These are phyloP conservation scores for Candida frijolesensis DNA, from an alignment of 1,139 yeast species.

Conservation along the genomic window DNA sequence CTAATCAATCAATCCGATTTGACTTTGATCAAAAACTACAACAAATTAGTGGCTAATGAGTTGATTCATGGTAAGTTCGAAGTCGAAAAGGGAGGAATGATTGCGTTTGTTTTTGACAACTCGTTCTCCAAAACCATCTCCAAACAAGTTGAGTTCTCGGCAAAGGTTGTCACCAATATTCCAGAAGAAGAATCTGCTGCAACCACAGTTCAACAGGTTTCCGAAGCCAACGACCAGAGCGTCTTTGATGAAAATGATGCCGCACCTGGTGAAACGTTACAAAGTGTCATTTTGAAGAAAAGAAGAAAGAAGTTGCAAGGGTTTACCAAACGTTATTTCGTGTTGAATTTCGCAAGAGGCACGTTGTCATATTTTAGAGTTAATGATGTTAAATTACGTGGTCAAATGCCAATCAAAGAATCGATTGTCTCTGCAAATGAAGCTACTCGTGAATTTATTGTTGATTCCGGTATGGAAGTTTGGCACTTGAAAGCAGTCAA, in stretches of 20 bases:
- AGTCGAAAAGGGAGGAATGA: constrained; percentile 62
- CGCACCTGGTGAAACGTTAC: constrained; percentile 56
- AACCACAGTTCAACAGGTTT: constrained; percentile 8
- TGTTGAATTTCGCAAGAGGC: constrained; percentile 79
- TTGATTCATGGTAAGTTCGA: constrained; percentile 63
- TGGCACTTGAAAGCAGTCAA: constrained; percentile 83
- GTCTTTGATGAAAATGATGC: constrained; percentile 12
- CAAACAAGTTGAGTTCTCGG: constrained; percentile 75
- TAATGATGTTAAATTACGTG: constrained; percentile 76
- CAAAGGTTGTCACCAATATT: constrained; percentile 36
- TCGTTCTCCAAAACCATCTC: constrained; percentile 85
- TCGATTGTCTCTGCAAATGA: constrained; percentile 82
- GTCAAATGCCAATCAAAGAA: constrained; percentile 85
- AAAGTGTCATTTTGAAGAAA: constrained; percentile 73
- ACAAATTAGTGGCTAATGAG: constrained; percentile 56
- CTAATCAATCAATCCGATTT: constrained; percentile 41
- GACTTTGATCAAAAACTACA: constrained; percentile 41
- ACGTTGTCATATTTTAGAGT: constrained; percentile 75
- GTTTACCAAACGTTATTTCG: constrained; percentile 80
- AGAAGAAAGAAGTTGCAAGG: constrained; percentile 82
- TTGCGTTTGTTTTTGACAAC: constrained; percentile 90
- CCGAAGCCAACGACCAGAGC: constrained; percentile 12
- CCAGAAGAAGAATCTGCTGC: constrained; percentile 4
- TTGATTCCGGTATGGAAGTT: constrained; percentile 95
- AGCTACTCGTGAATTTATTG: constrained; percentile 65